Conservation (phyloP, 441 rosid genomes). For the Manihot esculenta region DNA sequence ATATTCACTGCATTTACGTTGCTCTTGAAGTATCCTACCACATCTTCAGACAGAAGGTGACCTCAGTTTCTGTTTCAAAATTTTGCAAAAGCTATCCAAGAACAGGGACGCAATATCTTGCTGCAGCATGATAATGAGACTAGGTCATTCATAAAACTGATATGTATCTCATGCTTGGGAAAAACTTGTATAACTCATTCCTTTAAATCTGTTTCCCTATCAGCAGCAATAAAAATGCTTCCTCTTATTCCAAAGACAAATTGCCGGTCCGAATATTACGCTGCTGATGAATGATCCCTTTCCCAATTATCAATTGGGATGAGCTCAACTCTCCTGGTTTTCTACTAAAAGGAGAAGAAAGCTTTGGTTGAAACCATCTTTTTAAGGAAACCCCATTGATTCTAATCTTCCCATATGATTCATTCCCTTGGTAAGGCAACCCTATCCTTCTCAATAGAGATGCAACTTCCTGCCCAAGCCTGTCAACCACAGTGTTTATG, state of each 20-base stretch:
- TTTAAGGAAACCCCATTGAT: constrained; percentile 67
- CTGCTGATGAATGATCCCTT: constrained; percentile 66
- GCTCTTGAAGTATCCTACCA: background rate
- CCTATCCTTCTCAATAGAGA: constrained; percentile 73
- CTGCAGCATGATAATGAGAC: background rate
- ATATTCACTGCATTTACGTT: background rate
- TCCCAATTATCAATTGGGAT: constrained; percentile 49
- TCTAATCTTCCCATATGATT: constrained; percentile 60
- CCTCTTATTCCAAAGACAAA: constrained; percentile 52
- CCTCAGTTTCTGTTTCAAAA: background rate
- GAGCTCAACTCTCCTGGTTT: constrained; percentile 55
- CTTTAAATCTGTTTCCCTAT: constrained; percentile 14
- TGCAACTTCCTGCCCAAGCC: constrained; percentile 62
- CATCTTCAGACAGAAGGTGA: background rate
- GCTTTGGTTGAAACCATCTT: constrained; percentile 88
- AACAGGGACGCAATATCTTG: constrained; percentile 1
- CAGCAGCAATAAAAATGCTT: constrained; percentile 24
- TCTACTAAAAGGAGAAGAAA: constrained; percentile 58
- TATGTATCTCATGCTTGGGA: background rate
- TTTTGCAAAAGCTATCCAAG: background rate
- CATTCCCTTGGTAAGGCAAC: constrained; percentile 71
- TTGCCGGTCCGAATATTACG: constrained; percentile 71
- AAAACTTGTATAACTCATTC: background rate
- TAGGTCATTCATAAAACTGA: background rate
- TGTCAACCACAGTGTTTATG: constrained; percentile 34